These are phyloP conservation scores for Scedosporium dehoogii DNA, from an alignment of 2,329 filamentous ascomycete species.

Conservation along the genomic window DNA sequence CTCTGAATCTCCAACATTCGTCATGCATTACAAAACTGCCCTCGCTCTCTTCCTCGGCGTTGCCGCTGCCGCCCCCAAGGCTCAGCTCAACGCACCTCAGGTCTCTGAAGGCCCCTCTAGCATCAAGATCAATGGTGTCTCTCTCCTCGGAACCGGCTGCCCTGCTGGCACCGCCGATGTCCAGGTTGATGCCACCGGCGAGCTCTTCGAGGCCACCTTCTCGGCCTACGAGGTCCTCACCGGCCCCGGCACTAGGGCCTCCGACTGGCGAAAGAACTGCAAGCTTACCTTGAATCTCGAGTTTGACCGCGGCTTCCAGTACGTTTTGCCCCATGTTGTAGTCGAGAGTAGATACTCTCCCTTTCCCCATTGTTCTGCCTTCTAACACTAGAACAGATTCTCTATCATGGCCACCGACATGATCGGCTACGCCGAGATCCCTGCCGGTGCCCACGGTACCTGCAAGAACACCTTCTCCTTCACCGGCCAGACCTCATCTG, in stretches of 20 bases:
- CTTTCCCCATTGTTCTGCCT: background rate
- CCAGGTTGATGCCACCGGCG: constrained; percentile 15
- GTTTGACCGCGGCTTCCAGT: constrained; percentile 17
- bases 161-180: constrained; percentile 15
- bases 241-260: constrained; percentile 12
- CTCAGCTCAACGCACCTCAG: constrained; percentile 34
- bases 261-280: constrained; percentile 18
- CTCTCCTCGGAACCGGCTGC: constrained; percentile 16
- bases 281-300: constrained; percentile 17
- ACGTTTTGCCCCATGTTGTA: background rate
- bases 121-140: constrained; percentile 16
- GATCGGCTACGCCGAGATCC: constrained; percentile 17
- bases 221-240: constrained; percentile 16
- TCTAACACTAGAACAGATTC: constrained; percentile 11
- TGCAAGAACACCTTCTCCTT: constrained; percentile 18
- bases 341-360: background rate
- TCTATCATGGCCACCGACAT: constrained; percentile 16
- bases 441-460: constrained; percentile 12
- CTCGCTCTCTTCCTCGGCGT: constrained; percentile 9
- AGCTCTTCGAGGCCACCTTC: constrained; percentile 18
- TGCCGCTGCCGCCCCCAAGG: constrained; percentile 18
- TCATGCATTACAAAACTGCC: background rate
- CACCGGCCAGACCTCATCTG: constrained; percentile 12
- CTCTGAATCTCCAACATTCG: background rate
- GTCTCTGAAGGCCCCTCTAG: constrained; percentile 30